Percentiles rank a stretch among this genome's conserved stretches.
Evolutionary conservation across 83 land plant genomes (phyloP).

Genomic region (Picea abies): DNA sequence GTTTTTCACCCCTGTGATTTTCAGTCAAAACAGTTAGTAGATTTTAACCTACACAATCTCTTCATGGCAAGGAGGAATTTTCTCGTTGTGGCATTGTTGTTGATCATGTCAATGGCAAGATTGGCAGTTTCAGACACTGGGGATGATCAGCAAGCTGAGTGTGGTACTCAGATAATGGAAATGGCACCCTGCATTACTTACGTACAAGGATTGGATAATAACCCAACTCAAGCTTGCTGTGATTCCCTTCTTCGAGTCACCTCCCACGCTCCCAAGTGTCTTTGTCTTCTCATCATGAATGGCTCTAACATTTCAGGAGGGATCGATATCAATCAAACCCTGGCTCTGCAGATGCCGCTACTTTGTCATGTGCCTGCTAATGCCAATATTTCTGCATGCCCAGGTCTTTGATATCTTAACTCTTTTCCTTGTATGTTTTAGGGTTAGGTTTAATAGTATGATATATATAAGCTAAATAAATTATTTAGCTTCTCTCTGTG

Average conservation of each 20-base stretch:
- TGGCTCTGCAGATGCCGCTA: constrained; percentile 6
- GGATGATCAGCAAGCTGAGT: neutral
- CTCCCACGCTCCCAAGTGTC: constrained; percentile 6
- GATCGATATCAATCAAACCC: constrained; percentile 3
- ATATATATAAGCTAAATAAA: no score
- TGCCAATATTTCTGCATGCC: constrained; percentile 2
- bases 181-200: neutral
- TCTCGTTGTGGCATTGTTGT: neutral
- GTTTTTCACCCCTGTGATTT: no score
- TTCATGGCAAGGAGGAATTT: neutral
- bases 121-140: constrained; percentile 13
- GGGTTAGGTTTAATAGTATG: no score
- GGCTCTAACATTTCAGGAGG: neutral
- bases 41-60: neutral
- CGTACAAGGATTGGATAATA: neutral
- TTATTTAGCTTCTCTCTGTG: no score
- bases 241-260: neutral
- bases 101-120: neutral
- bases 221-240: neutral
- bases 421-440: no score
- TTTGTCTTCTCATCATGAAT: constrained; percentile 5
- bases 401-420: neutral
- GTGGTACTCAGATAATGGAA: neutral
- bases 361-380: neutral
- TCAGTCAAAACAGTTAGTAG: no score